Base-by-base conservation (phyloP, 306 rosid genomes). In the Quercus rubra region DNA sequence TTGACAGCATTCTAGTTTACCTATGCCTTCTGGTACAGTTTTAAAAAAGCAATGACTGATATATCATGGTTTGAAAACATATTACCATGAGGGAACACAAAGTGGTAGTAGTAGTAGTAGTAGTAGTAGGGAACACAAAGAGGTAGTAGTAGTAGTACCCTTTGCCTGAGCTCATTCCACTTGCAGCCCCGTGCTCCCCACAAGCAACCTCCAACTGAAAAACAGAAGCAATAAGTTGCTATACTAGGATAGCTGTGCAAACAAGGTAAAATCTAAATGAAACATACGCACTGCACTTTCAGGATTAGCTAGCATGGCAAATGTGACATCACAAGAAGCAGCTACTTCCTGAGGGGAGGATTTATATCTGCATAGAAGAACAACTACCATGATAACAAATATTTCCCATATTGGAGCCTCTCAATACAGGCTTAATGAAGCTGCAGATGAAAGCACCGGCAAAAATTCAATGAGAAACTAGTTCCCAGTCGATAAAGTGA, bases 261-360 rank as follows among this genome's bases (percentile, higher is more conserved):
- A 51, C n/a, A 52, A 54, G 6, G 6, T 78, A 66, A 67, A 27
- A 12, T 18, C 7, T 55, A 74, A 5, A 38, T 46, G 77, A 79
- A 81, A 84, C 79, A 83, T 83, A 91, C 98, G 72, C 87, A 95
- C 98, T 58, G 99, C 99, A 88, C 92, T 91, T 73, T 90, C 88
- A 64, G 99, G 99, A 86, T 92, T 98, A 12, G 99, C 97, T 78
- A 95, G 99, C 98, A 95, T 95, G 61, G 99, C 94, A 82, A 95
- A 95, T 46, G 97, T 95, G 87, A 95, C 86, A 78, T 95, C 97
- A 28, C 99, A 95, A 83, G 96, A 91, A 63, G 95, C 97, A 5
- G 96, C 89, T 74, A 95, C 99, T 90, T 93, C 96, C 77, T 82
- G 90, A 17, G 98, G 99, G 78, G 94, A 81, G 28, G 96, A 76